Base-by-base conservation (phyloP, 2,329 filamentous ascomycete genomes). In the Talaromyces verruculosus region DNA sequence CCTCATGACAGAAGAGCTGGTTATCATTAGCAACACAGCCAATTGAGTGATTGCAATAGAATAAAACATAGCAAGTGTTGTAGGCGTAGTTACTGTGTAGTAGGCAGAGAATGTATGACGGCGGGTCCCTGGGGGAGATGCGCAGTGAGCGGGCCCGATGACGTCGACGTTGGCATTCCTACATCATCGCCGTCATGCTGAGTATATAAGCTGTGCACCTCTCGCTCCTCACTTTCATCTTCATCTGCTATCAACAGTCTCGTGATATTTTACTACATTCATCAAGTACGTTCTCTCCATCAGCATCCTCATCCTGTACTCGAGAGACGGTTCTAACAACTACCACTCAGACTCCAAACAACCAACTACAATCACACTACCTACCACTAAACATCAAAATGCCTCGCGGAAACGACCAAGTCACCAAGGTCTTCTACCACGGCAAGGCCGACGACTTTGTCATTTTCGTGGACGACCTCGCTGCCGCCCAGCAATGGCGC, bases 361-460 rank as follows among this genome's bases (percentile, higher is more conserved):
- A 17, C n/a, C n/a, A 11, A 37, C 30, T 11, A 61, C 41, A 15
- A 49, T 35, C 45, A 49, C 49, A 49, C 22, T 45, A 53, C 17
- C 33, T 25, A 60, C 19, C 25, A 28, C 28, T 13, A 22, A 30
- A 51, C n/a, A 22, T 39, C 72, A 80, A 65, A 53, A 92, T 92
- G 89, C 80, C 87, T 78, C 89, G 89, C 77, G 90, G 89, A 82
- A 90, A 91, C 82, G 84, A 85, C 70, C 77, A 79, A 68, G 86
- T 89, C 79, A 84, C 84, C 82, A 96, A 95, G 84, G 86, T 96
- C 81, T 90, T 94, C 87, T 93, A 87, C 88, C 91, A 93, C 86
- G 92, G 92, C 81, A 79, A 80, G 68, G 80, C 82, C 62, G 88
- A 91, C 67, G 88, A 91, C 81, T 91, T 89, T 76, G 81, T 90